Evolutionary conservation across 2,329 filamentous ascomycete species (phyloP).

Genomic region (Teratosphaeria pseudoeucalypti): DNA sequence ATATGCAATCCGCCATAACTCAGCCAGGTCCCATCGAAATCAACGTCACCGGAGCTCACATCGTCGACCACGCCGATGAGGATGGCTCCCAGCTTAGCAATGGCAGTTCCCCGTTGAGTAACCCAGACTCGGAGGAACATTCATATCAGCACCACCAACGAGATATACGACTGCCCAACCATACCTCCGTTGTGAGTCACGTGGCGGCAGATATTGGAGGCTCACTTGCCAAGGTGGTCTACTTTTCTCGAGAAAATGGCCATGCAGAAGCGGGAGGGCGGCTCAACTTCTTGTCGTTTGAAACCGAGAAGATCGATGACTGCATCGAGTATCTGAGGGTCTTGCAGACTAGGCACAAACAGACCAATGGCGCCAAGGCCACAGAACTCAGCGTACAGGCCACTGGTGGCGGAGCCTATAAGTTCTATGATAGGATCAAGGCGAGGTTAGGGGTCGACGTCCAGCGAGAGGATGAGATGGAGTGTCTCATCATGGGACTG

Average conservation of each 20-base stretch:
- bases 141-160: slow-evolving; percentile 64
- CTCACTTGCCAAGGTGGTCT: slow-evolving; percentile 90
- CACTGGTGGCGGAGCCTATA: slow-evolving; percentile 90
- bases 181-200: slow-evolving; percentile 90
- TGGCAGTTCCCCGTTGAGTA: slow-evolving; percentile 30
- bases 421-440: slow-evolving; percentile 87
- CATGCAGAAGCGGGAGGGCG: slow-evolving; percentile 64
- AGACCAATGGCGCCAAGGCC: slow-evolving; percentile 35
- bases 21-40: slow-evolving; percentile 70
- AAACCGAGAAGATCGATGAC: slow-evolving; percentile 87
- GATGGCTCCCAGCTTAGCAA: slow-evolving; percentile 19
- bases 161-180: slow-evolving; percentile 92
- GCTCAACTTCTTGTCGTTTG: slow-evolving; percentile 90
- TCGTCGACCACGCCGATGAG: slow-evolving; percentile 66
- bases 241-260: slow-evolving; percentile 74
- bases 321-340: slow-evolving; percentile 87
- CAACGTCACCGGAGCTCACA: slow-evolving; percentile 93
- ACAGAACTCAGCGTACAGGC: slow-evolving; percentile 80
- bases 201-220: slow-evolving; percentile 97
- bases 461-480: slow-evolving; percentile 92
- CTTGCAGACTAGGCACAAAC: slow-evolving; percentile 70
- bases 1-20: slow-evolving; percentile 43
- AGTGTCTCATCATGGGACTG: slow-evolving; percentile 83
- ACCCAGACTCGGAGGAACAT: slow-evolving; percentile 36
- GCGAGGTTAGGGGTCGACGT: slow-evolving; percentile 79